Percentiles rank a stretch among this genome's conserved stretches.
phyloP scores from a whole-genome alignment of 2,329 filamentous ascomycete species.

The Talaromyces islandicus region DNA sequence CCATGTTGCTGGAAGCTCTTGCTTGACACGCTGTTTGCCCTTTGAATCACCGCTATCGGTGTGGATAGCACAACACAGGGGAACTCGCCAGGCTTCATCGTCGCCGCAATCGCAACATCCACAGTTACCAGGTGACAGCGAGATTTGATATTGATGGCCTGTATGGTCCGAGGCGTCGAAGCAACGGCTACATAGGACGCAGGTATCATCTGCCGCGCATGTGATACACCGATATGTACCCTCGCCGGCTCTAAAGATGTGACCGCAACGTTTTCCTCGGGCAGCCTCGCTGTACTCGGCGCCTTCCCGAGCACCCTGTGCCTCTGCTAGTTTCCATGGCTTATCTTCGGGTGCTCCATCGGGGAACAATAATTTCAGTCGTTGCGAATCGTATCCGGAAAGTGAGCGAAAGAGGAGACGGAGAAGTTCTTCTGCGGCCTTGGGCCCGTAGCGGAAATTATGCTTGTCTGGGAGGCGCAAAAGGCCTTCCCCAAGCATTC shows the following conservation, averaged over 20 bases:
- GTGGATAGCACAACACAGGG: slow-evolving; percentile 85
- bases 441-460: slow-evolving; percentile 67
- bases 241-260: slow-evolving; percentile 94
- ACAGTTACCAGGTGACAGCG: slow-evolving; percentile 80
- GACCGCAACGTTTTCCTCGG: slow-evolving; percentile 87
- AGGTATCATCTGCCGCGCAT: slow-evolving; percentile 90
- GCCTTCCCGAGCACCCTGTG: slow-evolving; percentile 87
- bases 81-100: slow-evolving; percentile 83
- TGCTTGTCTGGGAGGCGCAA: slow-evolving; percentile 68
- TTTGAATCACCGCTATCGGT: slow-evolving; percentile 55
- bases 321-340: slow-evolving; percentile 71
- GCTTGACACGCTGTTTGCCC: slow-evolving; percentile 51
- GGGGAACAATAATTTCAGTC: slow-evolving; percentile 77
- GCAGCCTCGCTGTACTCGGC: slow-evolving; percentile 92
- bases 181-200: slow-evolving; percentile 87
- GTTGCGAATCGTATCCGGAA: slow-evolving; percentile 66
- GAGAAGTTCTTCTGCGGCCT: slow-evolving; percentile 67
- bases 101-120: slow-evolving; percentile 98
- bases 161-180: slow-evolving; percentile 94
- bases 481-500: slow-evolving; percentile 76
- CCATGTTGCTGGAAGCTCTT: slow-evolving; percentile 68
- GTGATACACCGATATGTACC: slow-evolving; percentile 92
- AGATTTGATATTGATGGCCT: slow-evolving; percentile 85
- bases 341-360: slow-evolving; percentile 56
- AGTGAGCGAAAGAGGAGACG: slow-evolving; percentile 81